Evolutionary conservation across 2,329 filamentous ascomycete species (phyloP).

Genomic region (Scedosporium minutisporum): DNA sequence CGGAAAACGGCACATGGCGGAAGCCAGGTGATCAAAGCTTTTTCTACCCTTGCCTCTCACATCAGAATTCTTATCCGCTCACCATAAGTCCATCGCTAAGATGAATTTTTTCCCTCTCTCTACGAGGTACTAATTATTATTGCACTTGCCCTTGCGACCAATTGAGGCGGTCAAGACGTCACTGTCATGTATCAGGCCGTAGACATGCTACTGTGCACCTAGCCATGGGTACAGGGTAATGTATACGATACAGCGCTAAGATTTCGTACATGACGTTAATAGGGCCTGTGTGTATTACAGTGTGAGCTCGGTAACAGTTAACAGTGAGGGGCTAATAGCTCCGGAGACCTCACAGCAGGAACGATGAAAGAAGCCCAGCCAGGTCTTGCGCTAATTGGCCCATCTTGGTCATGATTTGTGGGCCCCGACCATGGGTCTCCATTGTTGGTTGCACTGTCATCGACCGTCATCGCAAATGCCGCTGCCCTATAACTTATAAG

Average conservation of each 20-base stretch:
- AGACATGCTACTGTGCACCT: not conserved
- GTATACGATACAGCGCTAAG: not conserved
- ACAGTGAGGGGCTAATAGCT: not conserved
- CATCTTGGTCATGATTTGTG: not conserved
- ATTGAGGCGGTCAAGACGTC: not conserved
- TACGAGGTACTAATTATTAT: not conserved
- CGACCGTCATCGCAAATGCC: not conserved
- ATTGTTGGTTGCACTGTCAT: not conserved
- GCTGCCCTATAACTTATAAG: not conserved
- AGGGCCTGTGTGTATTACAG: not conserved
- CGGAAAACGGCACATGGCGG: not conserved
- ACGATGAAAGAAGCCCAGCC: not conserved
- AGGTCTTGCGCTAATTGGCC: not conserved
- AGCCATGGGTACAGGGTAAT: not conserved
- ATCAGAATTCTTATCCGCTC: not conserved
- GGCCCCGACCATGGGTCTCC: not conserved
- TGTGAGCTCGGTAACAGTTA: not conserved
- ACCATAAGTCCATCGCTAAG: not conserved
- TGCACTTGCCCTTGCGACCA: not conserved
- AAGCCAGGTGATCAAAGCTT: slow-evolving; percentile 2
- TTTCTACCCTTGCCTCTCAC: not conserved
- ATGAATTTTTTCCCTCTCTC: not conserved
- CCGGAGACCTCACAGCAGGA: not conserved
- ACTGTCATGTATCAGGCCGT: not conserved
- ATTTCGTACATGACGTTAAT: not conserved